Percentiles rank a stretch among this genome's conserved stretches.
Conservation (phyloP, 192 early-diverging fungal species). For the Backusella parvicylindrica region DNA sequence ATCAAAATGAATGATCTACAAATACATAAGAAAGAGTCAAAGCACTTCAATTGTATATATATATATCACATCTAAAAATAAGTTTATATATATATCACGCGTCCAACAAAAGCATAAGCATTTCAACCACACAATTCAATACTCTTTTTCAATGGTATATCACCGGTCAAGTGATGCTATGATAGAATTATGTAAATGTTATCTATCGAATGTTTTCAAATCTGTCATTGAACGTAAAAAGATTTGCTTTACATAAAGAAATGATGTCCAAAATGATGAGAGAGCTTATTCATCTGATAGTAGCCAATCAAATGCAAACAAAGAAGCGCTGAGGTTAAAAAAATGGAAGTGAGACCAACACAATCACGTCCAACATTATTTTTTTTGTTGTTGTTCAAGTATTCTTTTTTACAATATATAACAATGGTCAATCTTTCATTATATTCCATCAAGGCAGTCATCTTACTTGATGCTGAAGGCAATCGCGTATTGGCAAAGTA, state of each 20-base stretch:
- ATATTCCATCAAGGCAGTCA: conserved; percentile 83
- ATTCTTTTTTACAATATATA: not conserved
- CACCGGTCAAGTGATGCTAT: not conserved
- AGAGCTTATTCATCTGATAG: not conserved
- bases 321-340: not conserved
- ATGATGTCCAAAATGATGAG: too few species aligned
- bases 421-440: conserved; percentile 78
- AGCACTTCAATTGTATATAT: not conserved
- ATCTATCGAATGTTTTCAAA: not conserved
- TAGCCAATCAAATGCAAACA: not conserved
- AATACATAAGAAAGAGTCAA: not conserved
- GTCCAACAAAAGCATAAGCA: not conserved
- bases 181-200: too few species aligned
- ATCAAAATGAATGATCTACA: not conserved
- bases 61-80: conserved; percentile 2
- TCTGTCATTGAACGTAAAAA: not conserved
- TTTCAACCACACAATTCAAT: not conserved
- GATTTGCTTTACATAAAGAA: not conserved
- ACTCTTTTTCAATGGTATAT: not conserved
- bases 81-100: not conserved
- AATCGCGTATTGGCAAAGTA: conserved; percentile 93
- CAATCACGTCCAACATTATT: not conserved
- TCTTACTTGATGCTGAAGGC: conserved; percentile 90
- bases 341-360: not conserved
- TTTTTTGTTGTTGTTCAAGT: not conserved